phyloP scores from a whole-genome alignment of 768 basidiomycete genomes.

The Leucocoprinus leucothites region DNA sequence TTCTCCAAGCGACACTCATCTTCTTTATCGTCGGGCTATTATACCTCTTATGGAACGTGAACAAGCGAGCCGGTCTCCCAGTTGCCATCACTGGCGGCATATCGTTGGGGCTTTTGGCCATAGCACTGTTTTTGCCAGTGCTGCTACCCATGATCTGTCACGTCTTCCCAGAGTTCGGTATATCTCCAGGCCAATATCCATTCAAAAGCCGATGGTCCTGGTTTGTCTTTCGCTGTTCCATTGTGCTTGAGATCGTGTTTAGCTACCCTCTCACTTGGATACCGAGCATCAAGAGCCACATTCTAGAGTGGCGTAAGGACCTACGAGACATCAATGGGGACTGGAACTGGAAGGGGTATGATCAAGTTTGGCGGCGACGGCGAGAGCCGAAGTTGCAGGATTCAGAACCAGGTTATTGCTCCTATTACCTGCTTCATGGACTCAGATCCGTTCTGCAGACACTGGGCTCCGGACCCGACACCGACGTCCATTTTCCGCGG shows the following conservation, averaged over 20 bases:
- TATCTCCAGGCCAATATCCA: not conserved
- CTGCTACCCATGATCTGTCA: not conserved
- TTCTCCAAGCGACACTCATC: slow-evolving; percentile 9
- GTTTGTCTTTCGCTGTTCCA: not conserved
- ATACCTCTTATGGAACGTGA: not conserved
- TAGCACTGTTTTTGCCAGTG: not conserved
- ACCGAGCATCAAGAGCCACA: too few relatives aligned
- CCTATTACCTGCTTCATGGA: too few relatives aligned
- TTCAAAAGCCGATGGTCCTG: not conserved
- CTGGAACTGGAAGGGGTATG: too few relatives aligned
- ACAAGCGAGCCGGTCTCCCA: not conserved
- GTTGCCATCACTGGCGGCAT: not conserved
- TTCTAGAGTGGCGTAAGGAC: too few relatives aligned
- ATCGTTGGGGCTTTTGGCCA: not conserved
- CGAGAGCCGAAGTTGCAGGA: too few relatives aligned
- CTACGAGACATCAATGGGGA: too few relatives aligned
- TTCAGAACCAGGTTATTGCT: too few relatives aligned
- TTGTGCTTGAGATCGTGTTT: not conserved
- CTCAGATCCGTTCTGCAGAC: too few relatives aligned
- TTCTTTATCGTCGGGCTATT: slow-evolving; percentile 6
- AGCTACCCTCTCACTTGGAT: not conserved
- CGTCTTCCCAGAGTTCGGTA: not conserved
- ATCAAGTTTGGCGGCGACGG: too few relatives aligned
- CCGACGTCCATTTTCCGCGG: too few relatives aligned
- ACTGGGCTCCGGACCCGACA: too few relatives aligned